Base-by-base conservation (phyloP, 2,329 filamentous ascomycete species). In the Talaromyces verruculosus region DNA sequence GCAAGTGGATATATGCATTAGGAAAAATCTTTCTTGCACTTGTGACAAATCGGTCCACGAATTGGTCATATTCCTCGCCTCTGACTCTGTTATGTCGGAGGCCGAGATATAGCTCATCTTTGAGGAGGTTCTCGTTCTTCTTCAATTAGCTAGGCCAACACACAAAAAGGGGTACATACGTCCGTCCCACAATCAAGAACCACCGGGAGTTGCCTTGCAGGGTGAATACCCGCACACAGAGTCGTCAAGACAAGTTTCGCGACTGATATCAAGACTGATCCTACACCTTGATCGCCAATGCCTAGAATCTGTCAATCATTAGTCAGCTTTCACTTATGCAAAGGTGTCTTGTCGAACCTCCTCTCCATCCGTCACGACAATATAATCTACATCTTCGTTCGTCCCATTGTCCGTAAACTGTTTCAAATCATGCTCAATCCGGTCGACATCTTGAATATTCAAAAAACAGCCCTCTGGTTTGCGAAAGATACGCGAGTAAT, bases 271-370 rank as follows among this genome's bases (percentile, higher is more conserved):
- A 96, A 82, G 61, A 96, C 90, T 2, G 89, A 92, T 5, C 93
- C 92, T 0, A 92, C 89, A 1, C 93, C 93, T 78, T 96, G 92
- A 72, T 96, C 93, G 1, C 93, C 92, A 66, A 96, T 96, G 1
- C 93, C 92, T 0, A 96, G 83, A 57, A 96, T 96, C 79, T 93
- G 58, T 28, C 63, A 64, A 10, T 15, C 10, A 15, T 35, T 17
- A 55, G 28, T 7, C 10, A 43, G 13, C 28, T 30, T 6, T 15
- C 5, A 19, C 7, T 2, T 25, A 57, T 1, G 30, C 6, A 35
- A 11, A 4, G 25, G 11, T 28, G 39, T 1, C 10, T 7, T 11
- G 2, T 1, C 17, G 22, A 69, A 79, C 78, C 74, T 85, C 81
- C 73, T 86, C 81, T 68, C 81, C 81, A 83, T 93, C 92, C 51